Evolutionary conservation across 1,284 basidiomycete species (phyloP), one percentile per base, ranked within the genome.

Genomic region (Malassezia japonica): DNA sequence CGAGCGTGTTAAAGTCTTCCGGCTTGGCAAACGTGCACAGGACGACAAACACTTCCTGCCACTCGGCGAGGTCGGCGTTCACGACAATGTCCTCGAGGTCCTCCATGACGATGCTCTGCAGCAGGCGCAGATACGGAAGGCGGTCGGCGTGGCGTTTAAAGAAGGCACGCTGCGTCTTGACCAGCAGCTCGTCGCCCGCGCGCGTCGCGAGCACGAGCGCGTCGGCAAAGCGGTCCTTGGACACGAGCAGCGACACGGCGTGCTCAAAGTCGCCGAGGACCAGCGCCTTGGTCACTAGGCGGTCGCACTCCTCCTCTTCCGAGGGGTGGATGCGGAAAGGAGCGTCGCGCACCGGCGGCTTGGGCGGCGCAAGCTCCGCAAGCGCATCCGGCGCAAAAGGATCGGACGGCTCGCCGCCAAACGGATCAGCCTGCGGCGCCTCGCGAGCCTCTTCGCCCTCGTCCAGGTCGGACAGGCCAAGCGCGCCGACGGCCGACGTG

Each of bases 21-120:
- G 80, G 77, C 57, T 78, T 81, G 1, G 92, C 90, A 74, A 91
- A 98, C 0, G 92, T 96, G 77, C 91, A 96, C 13, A 96, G 75
- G 3, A 98, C 88, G 39, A 95, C 91, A 65, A 98, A 96, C 51
- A 92, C 87, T 74, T 96, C 92, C 60, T 86, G 83, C 94, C 92
- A 98, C 72, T 98, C 91, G 48, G 81, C 78, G 34, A 96, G 74
- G 65, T 98, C 90, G 15, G 90, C 92, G 66, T 96, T 94, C 73
- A 94, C 89, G 2, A 94, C 89, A 51, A 95, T 83, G 75, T 94
- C 89, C 34, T 82, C 79, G 12, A 98, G 81, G 66, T 95, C 91
- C 68, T 91, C 84, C 45, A 84, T 85, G 52, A 95, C 88, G 66
- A 98, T 89, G 21, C 85, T 88, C 74, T 96, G 89, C 81, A 92